phyloP scores from a whole-genome alignment of 306 rosid species.

The Fagus crenata region DNA sequence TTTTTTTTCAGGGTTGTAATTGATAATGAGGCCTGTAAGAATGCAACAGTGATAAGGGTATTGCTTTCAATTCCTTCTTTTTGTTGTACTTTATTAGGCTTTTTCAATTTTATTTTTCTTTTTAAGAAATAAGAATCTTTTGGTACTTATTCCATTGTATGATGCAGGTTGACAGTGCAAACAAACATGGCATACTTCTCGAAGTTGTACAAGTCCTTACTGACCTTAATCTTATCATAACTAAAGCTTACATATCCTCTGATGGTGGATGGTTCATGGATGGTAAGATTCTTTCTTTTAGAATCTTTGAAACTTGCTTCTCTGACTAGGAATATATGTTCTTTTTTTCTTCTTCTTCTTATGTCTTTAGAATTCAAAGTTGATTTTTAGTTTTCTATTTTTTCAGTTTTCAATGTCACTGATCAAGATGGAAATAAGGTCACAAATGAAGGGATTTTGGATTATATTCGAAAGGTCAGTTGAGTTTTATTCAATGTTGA shows the following conservation, averaged over 20 bases:
- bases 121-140: not conserved
- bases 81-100: slow-evolving; percentile 8
- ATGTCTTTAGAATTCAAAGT: not conserved
- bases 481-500: slow-evolving; percentile 23
- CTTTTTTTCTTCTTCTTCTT: too few relatives aligned
- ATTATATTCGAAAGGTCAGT: slow-evolving; percentile 69
- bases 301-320: not conserved
- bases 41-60: slow-evolving; percentile 88
- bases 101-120: slow-evolving; percentile 8
- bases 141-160: slow-evolving; percentile 12
- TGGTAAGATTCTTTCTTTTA: slow-evolving; percentile 48
- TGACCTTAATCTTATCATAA: slow-evolving; percentile 75
- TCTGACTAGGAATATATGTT: not conserved
- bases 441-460: slow-evolving; percentile 73
- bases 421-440: slow-evolving; percentile 90
- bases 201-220: slow-evolving; percentile 92
- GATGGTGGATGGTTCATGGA: slow-evolving; percentile 99
- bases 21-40: slow-evolving; percentile 79
- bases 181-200: slow-evolving; percentile 83
- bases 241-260: slow-evolving; percentile 87
- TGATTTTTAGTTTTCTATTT: slow-evolving; percentile 1
- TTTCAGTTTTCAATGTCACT: slow-evolving; percentile 88
- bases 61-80: slow-evolving; percentile 1
- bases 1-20: slow-evolving; percentile 75
- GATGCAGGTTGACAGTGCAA: slow-evolving; percentile 82